A percentile compares a stretch with the other conserved stretches of the same genome.
Evolutionary conservation across 441 rosid species (phyloP).

Genomic region (Euphorbia corollata): DNA sequence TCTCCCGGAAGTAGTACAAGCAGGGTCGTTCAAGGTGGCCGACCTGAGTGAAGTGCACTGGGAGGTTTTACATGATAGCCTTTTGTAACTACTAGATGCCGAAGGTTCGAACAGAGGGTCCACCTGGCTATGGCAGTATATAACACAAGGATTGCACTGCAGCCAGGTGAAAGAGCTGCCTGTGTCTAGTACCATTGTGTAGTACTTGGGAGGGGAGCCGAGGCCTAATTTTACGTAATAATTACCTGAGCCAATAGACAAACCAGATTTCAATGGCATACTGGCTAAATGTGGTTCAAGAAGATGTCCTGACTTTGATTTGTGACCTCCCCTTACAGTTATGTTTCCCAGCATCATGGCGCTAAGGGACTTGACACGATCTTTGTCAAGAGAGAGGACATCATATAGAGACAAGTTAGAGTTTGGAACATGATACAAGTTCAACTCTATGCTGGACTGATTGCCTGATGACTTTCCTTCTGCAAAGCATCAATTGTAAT

Average conservation of each 20-base stretch:
- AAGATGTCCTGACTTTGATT: too few species aligned
- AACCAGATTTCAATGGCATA: conserved; percentile 22
- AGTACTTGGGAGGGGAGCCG: conserved; percentile 37
- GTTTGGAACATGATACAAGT: conserved; percentile 20
- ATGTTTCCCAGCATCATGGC: conserved; percentile 13
- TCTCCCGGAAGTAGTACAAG: conserved; percentile 1
- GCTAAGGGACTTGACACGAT: conserved; percentile 15
- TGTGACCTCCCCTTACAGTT: not conserved
- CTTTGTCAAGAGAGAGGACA: conserved; percentile 20
- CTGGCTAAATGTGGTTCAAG: not conserved
- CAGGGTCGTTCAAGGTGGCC: conserved; percentile 22
- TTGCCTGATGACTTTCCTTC: conserved; percentile 1
- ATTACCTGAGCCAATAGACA: conserved; percentile 34
- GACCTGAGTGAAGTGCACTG: conserved; percentile 30
- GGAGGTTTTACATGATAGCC: conserved; percentile 19
- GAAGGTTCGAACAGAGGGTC: conserved; percentile 39
- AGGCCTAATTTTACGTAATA: conserved; percentile 34
- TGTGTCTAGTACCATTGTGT: conserved; percentile 37
- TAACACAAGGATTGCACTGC: conserved; percentile 37
- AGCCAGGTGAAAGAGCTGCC: conserved; percentile 46
- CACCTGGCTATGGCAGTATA: conserved; percentile 32
- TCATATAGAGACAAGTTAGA: conserved; percentile 15
- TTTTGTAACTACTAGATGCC: conserved; percentile 30
- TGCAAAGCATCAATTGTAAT: conserved; percentile 13
- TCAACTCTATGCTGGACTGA: conserved; percentile 15